phyloP scores from a whole-genome alignment of 306 rosid genomes.

The Lathyrus aphaca region DNA sequence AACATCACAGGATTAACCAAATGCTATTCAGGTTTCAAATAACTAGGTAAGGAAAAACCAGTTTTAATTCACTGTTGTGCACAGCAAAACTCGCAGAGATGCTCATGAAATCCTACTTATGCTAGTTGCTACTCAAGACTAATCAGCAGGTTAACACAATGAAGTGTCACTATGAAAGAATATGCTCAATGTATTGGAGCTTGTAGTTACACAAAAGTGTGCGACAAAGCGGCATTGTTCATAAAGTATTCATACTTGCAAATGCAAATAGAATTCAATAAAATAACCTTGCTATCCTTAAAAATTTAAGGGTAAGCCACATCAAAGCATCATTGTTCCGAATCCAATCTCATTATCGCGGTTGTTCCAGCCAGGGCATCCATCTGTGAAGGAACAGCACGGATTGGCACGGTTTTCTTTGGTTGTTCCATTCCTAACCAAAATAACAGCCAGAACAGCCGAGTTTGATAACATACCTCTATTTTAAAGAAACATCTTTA shows the following conservation, averaged over 20 bases:
- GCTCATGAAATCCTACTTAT: slow-evolving; percentile 29
- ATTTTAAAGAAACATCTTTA: not conserved
- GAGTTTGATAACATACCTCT: not conserved
- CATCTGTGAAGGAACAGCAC: too few species aligned
- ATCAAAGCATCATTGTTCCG: too few species aligned
- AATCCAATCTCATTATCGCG: too few species aligned
- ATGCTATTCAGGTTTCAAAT: slow-evolving; percentile 30
- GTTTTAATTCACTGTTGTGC: not conserved
- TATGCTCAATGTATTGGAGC: slow-evolving; percentile 21
- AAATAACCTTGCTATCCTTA: too few species aligned
- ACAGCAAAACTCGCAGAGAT: not conserved
- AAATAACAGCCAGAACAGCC: too few species aligned
- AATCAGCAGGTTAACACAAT: slow-evolving; percentile 7
- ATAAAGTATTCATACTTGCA: too few species aligned
- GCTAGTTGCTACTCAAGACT: slow-evolving; percentile 14
- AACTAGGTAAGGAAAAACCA: slow-evolving; percentile 9
- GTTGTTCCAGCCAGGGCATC: too few species aligned
- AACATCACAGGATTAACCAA: slow-evolving; percentile 34
- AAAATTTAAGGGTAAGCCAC: too few species aligned
- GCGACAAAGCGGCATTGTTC: too few species aligned
- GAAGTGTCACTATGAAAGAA: not conserved
- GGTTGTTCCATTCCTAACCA: too few species aligned
- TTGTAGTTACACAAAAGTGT: not conserved
- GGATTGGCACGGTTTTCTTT: too few species aligned
- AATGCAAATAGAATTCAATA: too few species aligned